Base-by-base conservation (phyloP, 2,329 filamentous ascomycete species). In the Aspergillus glaucus region DNA sequence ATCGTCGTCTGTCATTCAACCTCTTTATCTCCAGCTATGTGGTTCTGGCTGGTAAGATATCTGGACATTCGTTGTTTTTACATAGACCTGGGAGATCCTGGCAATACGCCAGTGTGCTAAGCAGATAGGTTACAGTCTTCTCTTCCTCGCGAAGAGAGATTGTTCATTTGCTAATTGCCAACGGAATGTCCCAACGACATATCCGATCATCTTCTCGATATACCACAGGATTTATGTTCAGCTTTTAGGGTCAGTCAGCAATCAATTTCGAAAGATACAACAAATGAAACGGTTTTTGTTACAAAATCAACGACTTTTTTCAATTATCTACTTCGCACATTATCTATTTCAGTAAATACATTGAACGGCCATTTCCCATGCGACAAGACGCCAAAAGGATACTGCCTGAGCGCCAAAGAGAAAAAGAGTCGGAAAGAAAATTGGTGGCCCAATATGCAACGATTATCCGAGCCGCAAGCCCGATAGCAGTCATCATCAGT, bases 271-370 rank as follows among this genome's bases (percentile, higher is more conserved):
- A 9, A 37, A 15, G 34, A 17, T 37, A 37, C 34, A 37, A 6
- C 37, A 40, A 21, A 19, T 19, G 19, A 40, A 36, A 6, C 37
- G 17, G 37, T 4, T 40, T 40, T 14, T 40, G 17, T 19, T 19
- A 21, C n/a, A 21, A 40, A 40, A 21, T 19, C 17, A 12, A 40
- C n/a, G 17, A 7, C n/a, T 37, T 37, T 40, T 40, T 7, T 43
- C 15, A 12, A 43, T 26, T 26, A 43, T 43, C 24, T 43, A 43
- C 7, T 9, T 45, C 19, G 44, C 24, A 26, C n/a, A 43, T 28
- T 43, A 28, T 43, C 22, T 43, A 26, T 30, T 15, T 45, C 36
- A 50, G 44, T 47, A 50, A 50, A 52, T 15, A 45, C 21, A 43
- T 30, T 17, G 21, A 32, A 21, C 46, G 43, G 24, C 44, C 45